A percentile compares a stretch with the other conserved stretches of the same genome.
These are phyloP conservation scores for Brachypodium distachyon DNA, from an alignment of 202 grass and related monocot species.

Conservation along the genomic window DNA sequence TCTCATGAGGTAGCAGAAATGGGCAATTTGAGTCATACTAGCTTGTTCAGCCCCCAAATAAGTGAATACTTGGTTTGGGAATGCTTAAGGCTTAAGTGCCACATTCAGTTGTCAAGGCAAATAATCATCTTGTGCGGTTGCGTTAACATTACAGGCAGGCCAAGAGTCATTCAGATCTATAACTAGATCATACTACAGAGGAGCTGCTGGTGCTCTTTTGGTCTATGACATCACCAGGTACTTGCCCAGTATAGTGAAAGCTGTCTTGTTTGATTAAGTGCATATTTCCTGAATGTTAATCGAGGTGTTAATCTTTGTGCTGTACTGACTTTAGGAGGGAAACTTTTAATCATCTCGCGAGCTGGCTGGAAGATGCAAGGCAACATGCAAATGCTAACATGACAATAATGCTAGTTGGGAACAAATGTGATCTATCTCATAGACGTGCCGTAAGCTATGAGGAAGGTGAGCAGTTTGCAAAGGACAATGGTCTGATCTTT, in stretches of 20 bases:
- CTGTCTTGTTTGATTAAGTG: not conserved
- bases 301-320: not conserved
- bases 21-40: not conserved
- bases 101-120: not conserved
- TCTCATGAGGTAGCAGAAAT: not conserved
- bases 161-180: slow-evolving; percentile 98
- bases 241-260: not conserved
- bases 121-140: not conserved
- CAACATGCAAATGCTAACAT: slow-evolving; percentile 94
- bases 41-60: too few relatives aligned
- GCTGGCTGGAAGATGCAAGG: slow-evolving; percentile 94
- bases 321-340: slow-evolving; percentile 51
- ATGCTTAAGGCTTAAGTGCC: not conserved
- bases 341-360: slow-evolving; percentile 93
- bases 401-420: slow-evolving; percentile 90
- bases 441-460: slow-evolving; percentile 85
- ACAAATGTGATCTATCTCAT: slow-evolving; percentile 87
- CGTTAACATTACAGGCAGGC: slow-evolving; percentile 56
- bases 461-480: slow-evolving; percentile 97
- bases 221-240: slow-evolving; percentile 97
- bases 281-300: not conserved
- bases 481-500: slow-evolving; percentile 86
- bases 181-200: slow-evolving; percentile 94
- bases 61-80: not conserved
- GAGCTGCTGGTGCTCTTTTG: slow-evolving; percentile 83